Evolutionary conservation across 805 yeast species (phyloP).

Genomic region (Soucietia sequanensis): DNA sequence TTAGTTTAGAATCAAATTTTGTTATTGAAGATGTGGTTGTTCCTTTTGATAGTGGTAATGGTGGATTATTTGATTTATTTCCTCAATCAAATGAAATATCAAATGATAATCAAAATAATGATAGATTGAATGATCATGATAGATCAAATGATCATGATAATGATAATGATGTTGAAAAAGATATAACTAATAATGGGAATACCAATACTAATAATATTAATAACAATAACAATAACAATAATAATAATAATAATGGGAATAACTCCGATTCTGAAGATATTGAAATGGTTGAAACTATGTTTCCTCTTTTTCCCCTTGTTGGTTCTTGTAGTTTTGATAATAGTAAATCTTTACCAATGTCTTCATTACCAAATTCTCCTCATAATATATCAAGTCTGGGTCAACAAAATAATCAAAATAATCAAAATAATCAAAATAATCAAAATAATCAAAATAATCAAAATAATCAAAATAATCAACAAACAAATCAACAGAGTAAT

Average conservation of each 20-base stretch:
- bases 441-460: background rate
- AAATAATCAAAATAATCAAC: background rate
- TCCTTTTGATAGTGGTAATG: conserved; percentile 26
- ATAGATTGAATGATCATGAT: background rate
- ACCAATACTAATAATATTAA: conserved; percentile 1
- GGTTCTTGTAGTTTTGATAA: conserved; percentile 38
- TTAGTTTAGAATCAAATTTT: conserved; percentile 11
- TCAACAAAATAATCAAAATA: background rate
- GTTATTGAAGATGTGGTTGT: conserved; percentile 29
- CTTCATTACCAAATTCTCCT: conserved; percentile 15
- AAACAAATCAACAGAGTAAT: background rate
- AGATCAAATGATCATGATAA: background rate
- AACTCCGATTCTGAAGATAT: conserved; percentile 10
- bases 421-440: background rate
- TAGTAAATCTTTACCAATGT: conserved; percentile 33
- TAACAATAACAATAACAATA: background rate
- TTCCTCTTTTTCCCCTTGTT: conserved; percentile 43
- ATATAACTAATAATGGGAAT: conserved; percentile 1
- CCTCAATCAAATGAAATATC: conserved; percentile 11
- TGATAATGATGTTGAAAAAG: background rate
- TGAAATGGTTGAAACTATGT: conserved; percentile 33
- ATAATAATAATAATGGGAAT: background rate
- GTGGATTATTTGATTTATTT: conserved; percentile 31
- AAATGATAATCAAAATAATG: conserved; percentile 3
- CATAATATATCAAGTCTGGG: background rate